Evolutionary conservation across 495 filamentous ascomycete species (phyloP), one percentile per base, ranked within the genome.

Genomic region (Daldinia concentrica): DNA sequence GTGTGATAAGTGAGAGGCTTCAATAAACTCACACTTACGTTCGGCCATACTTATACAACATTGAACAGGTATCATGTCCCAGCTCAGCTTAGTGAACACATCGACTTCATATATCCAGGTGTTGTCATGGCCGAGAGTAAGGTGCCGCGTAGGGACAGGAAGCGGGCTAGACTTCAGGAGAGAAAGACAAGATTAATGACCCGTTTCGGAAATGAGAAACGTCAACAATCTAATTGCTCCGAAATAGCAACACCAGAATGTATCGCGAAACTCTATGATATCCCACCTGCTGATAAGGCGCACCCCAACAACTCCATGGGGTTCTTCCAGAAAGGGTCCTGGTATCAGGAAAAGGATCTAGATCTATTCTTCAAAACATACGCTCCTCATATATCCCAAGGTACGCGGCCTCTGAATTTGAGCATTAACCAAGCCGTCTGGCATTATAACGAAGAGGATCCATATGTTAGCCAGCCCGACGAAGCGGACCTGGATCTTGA

Each of bases 281-380:
- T 56, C 17, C 52, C 65, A 14, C 61, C 61, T 5, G 65, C 66
- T 41, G 62, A 69, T 37, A 72, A 72, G 36, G 67, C 62, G 41
- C 64, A 74, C 39, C 71, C 61, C 24, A 52, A 56, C 45, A 63
- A 63, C 24, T 62, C 64, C 17, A 73, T 61, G 65, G 55, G 57
- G 71, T 79, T 26, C 76, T 79, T 8, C 64, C 74, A 65, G 70
- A 69, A 32, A 77, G 72, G 17, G 69, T 65, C 14, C 65, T 78
- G 6, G 65, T 68, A 48, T 22, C n/a, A 48, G 43, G 43, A 19
- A 7, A 3, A 0, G n/a, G n/a, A 45, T 45, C n/a, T 45, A 6
- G n/a, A 19, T 17, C n/a, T 45, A 1, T 45, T 45, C 41, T 17
- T 45, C n/a, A 22, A 22, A 8, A 22, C n/a, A 3, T 45, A 45